Base-by-base conservation (phyloP, 768 basidiomycete species). In the Lactarius quietus region DNA sequence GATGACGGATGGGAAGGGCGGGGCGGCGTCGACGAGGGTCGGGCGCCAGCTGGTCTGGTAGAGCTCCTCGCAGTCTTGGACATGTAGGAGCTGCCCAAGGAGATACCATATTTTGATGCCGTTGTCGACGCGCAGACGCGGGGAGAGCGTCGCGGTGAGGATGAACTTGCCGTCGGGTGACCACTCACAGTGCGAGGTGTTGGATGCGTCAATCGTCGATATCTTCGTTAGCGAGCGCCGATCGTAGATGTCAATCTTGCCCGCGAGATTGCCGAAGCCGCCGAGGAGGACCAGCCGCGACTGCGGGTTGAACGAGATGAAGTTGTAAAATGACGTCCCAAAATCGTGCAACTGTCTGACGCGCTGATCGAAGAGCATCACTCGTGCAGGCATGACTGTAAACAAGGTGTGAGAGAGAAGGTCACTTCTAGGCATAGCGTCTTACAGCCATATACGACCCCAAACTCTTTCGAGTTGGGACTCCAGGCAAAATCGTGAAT, bases 401-500 rank as follows among this genome's bases (percentile, higher is more conserved):
- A 57, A 55, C 9, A 48, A 48, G 58, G 14, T 29, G 26, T 61
- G 31, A 28, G 48, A 39, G 23, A 45, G 43, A 7, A 57, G 39
- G 2, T 23, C 17, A 31, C 18, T 23, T 18, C 17, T 26, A 57
- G 10, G 17, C 43, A 45, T 36, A 12, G 6, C 9, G 4, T 84
- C 94, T 75, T 71, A 96, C 95, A 99, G 72, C 97, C 96, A 73
- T 98, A 98, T 31, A 94, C 90, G 39, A 98, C 95, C 55, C 87
- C 88, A 73, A 99, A 99, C 76, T 99, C 97, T 76, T 95, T 93
- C 58, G 93, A 93, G 71, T 93, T 95, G 9, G 97, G 94, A 69
- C 88, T 94, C 97, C 97, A 99, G 18, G 86, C 78, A 66, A 96
- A 97, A 74, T 98, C 97, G 72, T 97, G 95, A 68, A 99, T 93